These are phyloP conservation scores for Zea luxurians DNA, from an alignment of 176 grass and related monocot species.

Conservation along the genomic window DNA sequence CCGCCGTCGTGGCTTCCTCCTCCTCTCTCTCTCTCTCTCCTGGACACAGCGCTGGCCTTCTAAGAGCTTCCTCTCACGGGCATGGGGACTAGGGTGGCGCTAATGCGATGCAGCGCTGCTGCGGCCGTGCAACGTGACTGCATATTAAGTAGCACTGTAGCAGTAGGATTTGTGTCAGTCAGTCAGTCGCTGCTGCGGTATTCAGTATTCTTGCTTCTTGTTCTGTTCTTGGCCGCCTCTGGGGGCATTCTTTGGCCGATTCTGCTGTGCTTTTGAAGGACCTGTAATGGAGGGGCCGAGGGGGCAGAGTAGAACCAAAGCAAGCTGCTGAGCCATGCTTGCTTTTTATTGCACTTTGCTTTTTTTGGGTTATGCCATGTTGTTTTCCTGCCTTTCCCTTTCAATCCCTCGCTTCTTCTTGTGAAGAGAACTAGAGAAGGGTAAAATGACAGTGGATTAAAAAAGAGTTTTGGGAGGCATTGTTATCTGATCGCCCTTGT, in stretches of 20 bases:
- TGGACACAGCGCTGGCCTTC: no score
- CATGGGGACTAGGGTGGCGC: no score
- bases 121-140: no score
- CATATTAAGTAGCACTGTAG: no score
- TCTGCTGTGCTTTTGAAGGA: conserved; percentile 64
- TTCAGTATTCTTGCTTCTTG: conserved; percentile 67
- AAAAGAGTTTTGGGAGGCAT: conserved; percentile 45
- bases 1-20: no score
- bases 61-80: no score
- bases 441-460: conserved; percentile 42
- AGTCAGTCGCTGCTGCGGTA: conserved; percentile 56
- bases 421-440: conserved; percentile 30
- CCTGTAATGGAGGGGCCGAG: conserved; percentile 40
- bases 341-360: no score
- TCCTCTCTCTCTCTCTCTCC: no score
- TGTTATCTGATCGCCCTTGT: conserved; percentile 44
- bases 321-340: conserved; percentile 41
- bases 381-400: conserved; percentile 54
- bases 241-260: conserved; percentile 50
- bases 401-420: conserved; percentile 44
- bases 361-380: conserved; percentile 46
- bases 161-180: conserved; percentile 54
- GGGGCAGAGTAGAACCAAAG: conserved; percentile 57
- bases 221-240: conserved; percentile 48
- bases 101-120: no score